These are phyloP conservation scores for Macrolepiota albuminosa DNA, from an alignment of 768 basidiomycete genomes.

Conservation along the genomic window DNA sequence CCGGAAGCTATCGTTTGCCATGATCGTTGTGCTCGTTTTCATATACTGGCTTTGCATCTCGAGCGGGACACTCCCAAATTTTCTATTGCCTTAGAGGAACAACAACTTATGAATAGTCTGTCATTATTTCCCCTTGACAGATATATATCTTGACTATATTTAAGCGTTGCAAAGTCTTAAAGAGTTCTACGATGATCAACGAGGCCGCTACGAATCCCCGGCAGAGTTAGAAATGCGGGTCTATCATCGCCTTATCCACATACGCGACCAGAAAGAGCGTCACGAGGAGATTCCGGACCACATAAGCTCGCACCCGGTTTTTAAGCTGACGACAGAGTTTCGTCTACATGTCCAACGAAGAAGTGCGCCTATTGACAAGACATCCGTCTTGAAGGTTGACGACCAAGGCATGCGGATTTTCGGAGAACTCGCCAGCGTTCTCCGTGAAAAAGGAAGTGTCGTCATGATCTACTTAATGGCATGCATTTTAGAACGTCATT, in stretches of 20 bases:
- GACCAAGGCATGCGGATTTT: slow-evolving; percentile 65
- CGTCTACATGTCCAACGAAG: slow-evolving; percentile 75
- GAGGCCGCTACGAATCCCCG: slow-evolving; percentile 59
- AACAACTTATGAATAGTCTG: slow-evolving; percentile 90
- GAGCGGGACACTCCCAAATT: slow-evolving; percentile 55
- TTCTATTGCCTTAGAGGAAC: slow-evolving; percentile 70
- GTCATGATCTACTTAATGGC: slow-evolving; percentile 86
- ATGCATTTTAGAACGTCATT: slow-evolving; percentile 83
- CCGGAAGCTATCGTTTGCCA: slow-evolving; percentile 81
- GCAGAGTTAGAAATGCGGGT: slow-evolving; percentile 95
- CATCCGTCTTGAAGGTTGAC: slow-evolving; percentile 59
- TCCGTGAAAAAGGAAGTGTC: slow-evolving; percentile 59
- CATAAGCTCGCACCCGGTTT: slow-evolving; percentile 69
- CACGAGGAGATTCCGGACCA: slow-evolving; percentile 66
- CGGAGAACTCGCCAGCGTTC: slow-evolving; percentile 51
- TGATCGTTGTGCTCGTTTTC: slow-evolving; percentile 91
- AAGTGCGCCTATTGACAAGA: slow-evolving; percentile 71
- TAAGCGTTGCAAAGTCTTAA: slow-evolving; percentile 87
- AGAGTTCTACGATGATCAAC: slow-evolving; percentile 88
- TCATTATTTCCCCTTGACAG: slow-evolving; percentile 10
- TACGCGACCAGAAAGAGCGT: slow-evolving; percentile 78
- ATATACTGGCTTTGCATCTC: slow-evolving; percentile 77
- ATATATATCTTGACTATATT: background rate
- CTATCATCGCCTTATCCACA: slow-evolving; percentile 89
- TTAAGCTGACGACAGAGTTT: slow-evolving; percentile 79